Evolutionary conservation across 2,329 filamentous ascomycete species (phyloP).

Genomic region (Sclerotinia glacialis): DNA sequence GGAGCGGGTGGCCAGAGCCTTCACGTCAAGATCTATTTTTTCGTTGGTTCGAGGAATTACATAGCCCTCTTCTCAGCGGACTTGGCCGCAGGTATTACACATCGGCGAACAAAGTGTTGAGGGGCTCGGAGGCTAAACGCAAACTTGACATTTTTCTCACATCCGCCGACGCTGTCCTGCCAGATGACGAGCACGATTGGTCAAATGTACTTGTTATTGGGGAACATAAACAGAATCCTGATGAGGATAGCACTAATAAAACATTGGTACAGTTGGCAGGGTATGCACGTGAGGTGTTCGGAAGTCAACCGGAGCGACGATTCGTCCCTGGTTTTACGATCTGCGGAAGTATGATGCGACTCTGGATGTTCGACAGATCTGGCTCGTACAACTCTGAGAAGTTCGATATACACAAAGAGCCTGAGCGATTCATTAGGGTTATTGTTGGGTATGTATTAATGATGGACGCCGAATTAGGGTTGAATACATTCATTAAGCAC

Average conservation of each 20-base stretch:
- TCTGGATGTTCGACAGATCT: constrained; percentile 41
- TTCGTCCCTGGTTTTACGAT: no score
- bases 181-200: constrained; percentile 18
- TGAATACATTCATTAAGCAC: constrained; percentile 35
- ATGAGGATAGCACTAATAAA: constrained; percentile 29
- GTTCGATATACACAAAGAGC: constrained; percentile 39
- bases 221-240: constrained; percentile 13
- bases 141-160: constrained; percentile 34
- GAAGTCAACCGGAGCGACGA: constrained; percentile 36
- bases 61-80: no score
- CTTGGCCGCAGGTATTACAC: constrained; percentile 30
- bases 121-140: constrained; percentile 30
- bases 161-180: constrained; percentile 24
- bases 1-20: no score
- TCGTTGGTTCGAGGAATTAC: no score
- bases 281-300: constrained; percentile 36
- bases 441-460: constrained; percentile 39
- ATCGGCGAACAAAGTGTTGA: constrained; percentile 33
- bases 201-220: no score
- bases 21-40: no score
- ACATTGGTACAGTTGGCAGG: constrained; percentile 34
- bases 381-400: constrained; percentile 37
- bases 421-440: constrained; percentile 36
- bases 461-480: constrained; percentile 37
- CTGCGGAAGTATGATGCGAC: constrained; percentile 36